These are phyloP conservation scores for Misopates orontium DNA, from an alignment of 257 asterid genomes.

Conservation along the genomic window DNA sequence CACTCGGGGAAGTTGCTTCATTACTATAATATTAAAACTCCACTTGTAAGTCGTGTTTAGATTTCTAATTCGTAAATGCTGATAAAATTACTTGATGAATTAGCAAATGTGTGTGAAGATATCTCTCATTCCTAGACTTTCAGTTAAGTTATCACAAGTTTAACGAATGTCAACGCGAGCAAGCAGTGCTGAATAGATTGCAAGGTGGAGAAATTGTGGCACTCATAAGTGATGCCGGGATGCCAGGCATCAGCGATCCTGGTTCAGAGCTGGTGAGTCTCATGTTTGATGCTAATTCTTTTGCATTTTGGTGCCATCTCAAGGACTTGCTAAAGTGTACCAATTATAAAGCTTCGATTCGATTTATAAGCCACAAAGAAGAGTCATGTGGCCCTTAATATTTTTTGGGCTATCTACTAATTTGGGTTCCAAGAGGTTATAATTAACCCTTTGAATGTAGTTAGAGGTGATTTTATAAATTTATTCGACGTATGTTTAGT, in stretches of 20 bases:
- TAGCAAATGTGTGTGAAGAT: slow-evolving; percentile 17
- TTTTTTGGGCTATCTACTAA: too few species aligned
- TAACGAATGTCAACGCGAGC: slow-evolving; percentile 86
- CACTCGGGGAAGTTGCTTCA: slow-evolving; percentile 93
- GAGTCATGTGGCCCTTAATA: too few species aligned
- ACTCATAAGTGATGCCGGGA: slow-evolving; percentile 93
- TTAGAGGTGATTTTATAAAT: too few species aligned
- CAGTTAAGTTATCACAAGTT: slow-evolving; percentile 97
- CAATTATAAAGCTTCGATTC: too few species aligned
- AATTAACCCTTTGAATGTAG: too few species aligned
- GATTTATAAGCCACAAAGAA: too few species aligned
- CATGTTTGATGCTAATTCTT: slow-evolving; percentile 5
- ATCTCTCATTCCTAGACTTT: slow-evolving; percentile 49
- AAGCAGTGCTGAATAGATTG: slow-evolving; percentile 64
- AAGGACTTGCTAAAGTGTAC: too few species aligned
- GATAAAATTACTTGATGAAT: background rate
- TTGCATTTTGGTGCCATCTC: too few species aligned
- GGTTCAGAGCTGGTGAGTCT: slow-evolving; percentile 83
- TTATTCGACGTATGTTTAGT: too few species aligned
- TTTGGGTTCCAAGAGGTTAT: too few species aligned
- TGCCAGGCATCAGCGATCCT: slow-evolving; percentile 94
- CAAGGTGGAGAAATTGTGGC: slow-evolving; percentile 81
- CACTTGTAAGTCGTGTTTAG: slow-evolving; percentile 63
- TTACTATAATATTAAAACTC: slow-evolving; percentile 73
- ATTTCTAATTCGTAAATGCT: slow-evolving; percentile 16